These are phyloP conservation scores for Aspergillus pseudoterreus DNA, from an alignment of 2,329 filamentous ascomycete species.

Conservation along the genomic window DNA sequence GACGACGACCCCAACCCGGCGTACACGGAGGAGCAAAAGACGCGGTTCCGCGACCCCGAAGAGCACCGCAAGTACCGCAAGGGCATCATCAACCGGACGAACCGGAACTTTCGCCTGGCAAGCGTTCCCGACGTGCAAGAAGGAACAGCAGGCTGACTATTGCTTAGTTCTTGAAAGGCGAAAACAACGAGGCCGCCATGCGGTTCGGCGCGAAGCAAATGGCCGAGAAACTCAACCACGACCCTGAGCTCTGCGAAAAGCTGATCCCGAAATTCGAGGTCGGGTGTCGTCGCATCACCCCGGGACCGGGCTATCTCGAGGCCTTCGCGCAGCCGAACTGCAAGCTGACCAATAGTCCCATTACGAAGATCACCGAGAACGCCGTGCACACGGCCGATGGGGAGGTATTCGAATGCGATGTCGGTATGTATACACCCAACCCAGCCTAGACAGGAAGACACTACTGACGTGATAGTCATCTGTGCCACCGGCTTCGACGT, in stretches of 20 bases:
- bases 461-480: conserved; percentile 12
- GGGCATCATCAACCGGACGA: conserved; percentile 23
- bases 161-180: conserved; percentile 15
- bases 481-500: conserved; percentile 43
- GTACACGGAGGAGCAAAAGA: conserved; percentile 23
- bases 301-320: conserved; percentile 24
- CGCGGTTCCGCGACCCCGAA: conserved; percentile 24
- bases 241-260: conserved; percentile 20
- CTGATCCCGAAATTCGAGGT: conserved; percentile 23
- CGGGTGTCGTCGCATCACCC: conserved; percentile 21
- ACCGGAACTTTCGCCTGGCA: conserved; percentile 17
- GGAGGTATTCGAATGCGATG: conserved; percentile 17
- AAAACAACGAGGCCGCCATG: conserved; percentile 12
- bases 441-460: not conserved
- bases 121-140: not conserved
- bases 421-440: conserved; percentile 5
- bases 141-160: not conserved
- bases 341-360: conserved; percentile 13
- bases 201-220: conserved; percentile 14
- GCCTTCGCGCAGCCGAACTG: conserved; percentile 18
- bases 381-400: conserved; percentile 17
- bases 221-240: conserved; percentile 16
- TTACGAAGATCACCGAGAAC: conserved; percentile 14
- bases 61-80: conserved; percentile 34
- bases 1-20: conserved; percentile 24